A percentile compares a stretch with the other conserved stretches of the same genome.
These are phyloP conservation scores for Fragilaria radians DNA, from an alignment of 108 stramenopile genomes.

Conservation along the genomic window DNA sequence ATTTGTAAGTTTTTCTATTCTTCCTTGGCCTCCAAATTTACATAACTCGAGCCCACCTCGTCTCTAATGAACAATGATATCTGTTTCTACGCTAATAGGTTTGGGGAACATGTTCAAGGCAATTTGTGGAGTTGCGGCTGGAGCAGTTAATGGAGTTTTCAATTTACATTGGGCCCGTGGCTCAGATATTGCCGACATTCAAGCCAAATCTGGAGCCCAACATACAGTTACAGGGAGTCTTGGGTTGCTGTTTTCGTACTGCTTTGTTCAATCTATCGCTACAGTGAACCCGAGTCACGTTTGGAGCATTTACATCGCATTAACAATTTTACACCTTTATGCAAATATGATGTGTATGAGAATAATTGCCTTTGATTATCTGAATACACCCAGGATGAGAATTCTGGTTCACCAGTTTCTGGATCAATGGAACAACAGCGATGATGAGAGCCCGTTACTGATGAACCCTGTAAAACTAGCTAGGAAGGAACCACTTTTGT, in stretches of 20 bases:
- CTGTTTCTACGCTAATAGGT: constrained; percentile 15
- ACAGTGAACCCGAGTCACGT: constrained; percentile 10
- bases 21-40: background rate
- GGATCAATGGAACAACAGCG: constrained; percentile 2
- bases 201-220: constrained; percentile 80
- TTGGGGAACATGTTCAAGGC: constrained; percentile 81
- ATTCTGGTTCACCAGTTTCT: constrained; percentile 44
- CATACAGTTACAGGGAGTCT: constrained; percentile 70
- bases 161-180: constrained; percentile 74
- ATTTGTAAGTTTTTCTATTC: constrained; percentile 13
- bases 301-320: constrained; percentile 47
- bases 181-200: constrained; percentile 60
- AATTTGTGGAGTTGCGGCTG: constrained; percentile 80
- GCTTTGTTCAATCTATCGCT: constrained; percentile 52
- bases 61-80: background rate
- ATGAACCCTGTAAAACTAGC: constrained; percentile 51
- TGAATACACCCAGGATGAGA: constrained; percentile 58
- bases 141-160: constrained; percentile 67
- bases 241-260: constrained; percentile 61
- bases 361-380: constrained; percentile 60
- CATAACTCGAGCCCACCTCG: background rate
- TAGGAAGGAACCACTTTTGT: constrained; percentile 57
- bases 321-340: constrained; percentile 60
- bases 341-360: constrained; percentile 64
- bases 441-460: constrained; percentile 8